Evolutionary conservation across 768 basidiomycete genomes (phyloP).

Genomic region (Mycena belliarum): DNA sequence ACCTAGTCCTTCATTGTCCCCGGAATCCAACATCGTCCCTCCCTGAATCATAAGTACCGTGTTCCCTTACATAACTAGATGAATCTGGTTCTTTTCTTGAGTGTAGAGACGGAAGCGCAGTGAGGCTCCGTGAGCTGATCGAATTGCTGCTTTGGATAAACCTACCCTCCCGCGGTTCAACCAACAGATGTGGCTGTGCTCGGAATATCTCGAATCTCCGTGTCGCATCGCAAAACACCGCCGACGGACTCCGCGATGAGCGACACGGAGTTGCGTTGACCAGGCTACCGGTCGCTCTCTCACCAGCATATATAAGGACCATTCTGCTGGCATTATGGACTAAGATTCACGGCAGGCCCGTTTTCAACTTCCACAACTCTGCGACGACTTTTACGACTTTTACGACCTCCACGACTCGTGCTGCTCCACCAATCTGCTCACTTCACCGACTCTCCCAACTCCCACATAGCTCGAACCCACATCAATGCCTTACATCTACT

Average conservation of each 20-base stretch:
- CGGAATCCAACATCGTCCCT: background rate
- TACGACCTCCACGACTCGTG: slow-evolving; percentile 1
- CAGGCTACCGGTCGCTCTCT: background rate
- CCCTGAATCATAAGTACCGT: no score
- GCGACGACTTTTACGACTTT: slow-evolving; percentile 1
- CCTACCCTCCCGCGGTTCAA: no score
- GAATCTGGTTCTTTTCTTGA: no score
- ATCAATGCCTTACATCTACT: slow-evolving; percentile 1
- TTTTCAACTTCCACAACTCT: background rate
- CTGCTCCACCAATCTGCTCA: no score
- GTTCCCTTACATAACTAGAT: no score
- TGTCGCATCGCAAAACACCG: background rate
- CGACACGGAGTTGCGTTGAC: background rate
- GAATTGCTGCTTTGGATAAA: no score
- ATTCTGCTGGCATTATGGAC: no score
- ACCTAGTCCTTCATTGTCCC: background rate
- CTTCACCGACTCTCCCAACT: background rate
- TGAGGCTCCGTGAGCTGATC: no score
- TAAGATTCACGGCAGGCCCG: slow-evolving; percentile 1
- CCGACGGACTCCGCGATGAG: background rate
- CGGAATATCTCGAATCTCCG: no score
- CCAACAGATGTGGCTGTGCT: no score
- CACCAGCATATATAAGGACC: background rate
- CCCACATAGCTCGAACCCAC: background rate
- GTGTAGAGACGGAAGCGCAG: no score